phyloP scores from a whole-genome alignment of 2,329 filamentous ascomycete genomes.

The Alternaria arborescens region DNA sequence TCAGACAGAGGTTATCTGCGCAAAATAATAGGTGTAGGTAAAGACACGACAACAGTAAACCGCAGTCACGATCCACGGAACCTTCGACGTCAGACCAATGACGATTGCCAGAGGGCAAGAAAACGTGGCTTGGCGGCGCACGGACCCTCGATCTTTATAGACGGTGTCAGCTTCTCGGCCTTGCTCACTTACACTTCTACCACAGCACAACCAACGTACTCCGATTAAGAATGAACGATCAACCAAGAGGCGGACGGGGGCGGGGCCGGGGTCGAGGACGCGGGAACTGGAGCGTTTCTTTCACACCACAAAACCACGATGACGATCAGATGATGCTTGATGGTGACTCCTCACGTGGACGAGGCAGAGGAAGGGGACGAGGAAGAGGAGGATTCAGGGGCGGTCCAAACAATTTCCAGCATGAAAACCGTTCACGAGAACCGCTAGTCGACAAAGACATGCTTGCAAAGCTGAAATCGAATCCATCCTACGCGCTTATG shows the following conservation, averaged over 20 bases:
- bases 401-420: constrained; percentile 21
- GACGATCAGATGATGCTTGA: constrained; percentile 26
- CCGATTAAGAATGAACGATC: constrained; percentile 11
- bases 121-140: constrained; percentile 23
- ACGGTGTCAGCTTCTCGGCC: constrained; percentile 3
- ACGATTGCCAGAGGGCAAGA: not conserved
- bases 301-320: constrained; percentile 14
- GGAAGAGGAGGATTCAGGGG: constrained; percentile 24
- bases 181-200: constrained; percentile 6
- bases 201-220: constrained; percentile 7
- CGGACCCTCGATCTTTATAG: constrained; percentile 17
- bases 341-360: constrained; percentile 18
- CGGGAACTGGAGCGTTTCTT: constrained; percentile 16
- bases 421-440: constrained; percentile 69
- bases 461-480: constrained; percentile 21
- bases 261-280: constrained; percentile 29
- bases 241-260: constrained; percentile 25
- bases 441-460: constrained; percentile 64
- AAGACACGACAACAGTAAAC: not conserved
- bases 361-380: constrained; percentile 30
- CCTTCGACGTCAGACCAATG: constrained; percentile 8
- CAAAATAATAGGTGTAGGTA: not conserved
- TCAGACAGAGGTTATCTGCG: not conserved
- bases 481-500: constrained; percentile 67
- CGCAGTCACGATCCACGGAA: not conserved